Evolutionary conservation across 2,329 filamentous ascomycete species (phyloP).

Genomic region (Grosmannia serpens): DNA sequence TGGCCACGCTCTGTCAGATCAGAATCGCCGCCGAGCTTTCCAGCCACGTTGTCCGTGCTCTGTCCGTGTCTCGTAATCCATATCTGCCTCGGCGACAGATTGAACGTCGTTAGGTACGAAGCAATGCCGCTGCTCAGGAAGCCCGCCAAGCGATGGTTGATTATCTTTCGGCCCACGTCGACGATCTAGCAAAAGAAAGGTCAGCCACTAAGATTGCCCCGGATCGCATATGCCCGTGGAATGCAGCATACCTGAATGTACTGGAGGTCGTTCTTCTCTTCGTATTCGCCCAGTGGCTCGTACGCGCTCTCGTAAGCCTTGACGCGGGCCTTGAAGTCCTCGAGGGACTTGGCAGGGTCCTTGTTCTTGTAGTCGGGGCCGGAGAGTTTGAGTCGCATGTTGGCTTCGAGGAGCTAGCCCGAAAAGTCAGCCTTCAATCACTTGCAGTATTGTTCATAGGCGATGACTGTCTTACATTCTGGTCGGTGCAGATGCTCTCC

Average conservation of each 20-base stretch:
- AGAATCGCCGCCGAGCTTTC: conserved; percentile 86
- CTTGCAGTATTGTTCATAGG: background rate
- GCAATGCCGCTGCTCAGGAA: conserved; percentile 89
- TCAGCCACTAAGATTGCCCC: background rate
- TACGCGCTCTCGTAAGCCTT: conserved; percentile 91
- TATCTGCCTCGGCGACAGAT: conserved; percentile 86
- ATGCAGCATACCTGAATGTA: conserved; percentile 59
- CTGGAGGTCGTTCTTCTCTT: conserved; percentile 82
- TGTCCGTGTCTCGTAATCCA: conserved; percentile 97
- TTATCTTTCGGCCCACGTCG: conserved; percentile 88
- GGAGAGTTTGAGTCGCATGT: conserved; percentile 93
- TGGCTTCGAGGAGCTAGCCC: conserved; percentile 63
- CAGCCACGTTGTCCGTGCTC: conserved; percentile 73
- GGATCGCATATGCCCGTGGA: background rate
- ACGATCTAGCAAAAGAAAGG: conserved; percentile 54
- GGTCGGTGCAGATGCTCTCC: conserved; percentile 84
- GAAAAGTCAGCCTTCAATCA: background rate
- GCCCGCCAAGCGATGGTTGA: conserved; percentile 80
- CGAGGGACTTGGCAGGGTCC: conserved; percentile 72
- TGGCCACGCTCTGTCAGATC: conserved; percentile 70
- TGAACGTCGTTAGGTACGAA: conserved; percentile 94
- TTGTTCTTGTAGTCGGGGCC: conserved; percentile 94
- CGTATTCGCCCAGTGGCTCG: conserved; percentile 77
- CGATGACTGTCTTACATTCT: conserved; percentile 36
- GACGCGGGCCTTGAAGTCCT: conserved; percentile 87